Conservation (phyloP, 2,329 filamentous ascomycete species). For the Gaeumannomyces tritici region DNA sequence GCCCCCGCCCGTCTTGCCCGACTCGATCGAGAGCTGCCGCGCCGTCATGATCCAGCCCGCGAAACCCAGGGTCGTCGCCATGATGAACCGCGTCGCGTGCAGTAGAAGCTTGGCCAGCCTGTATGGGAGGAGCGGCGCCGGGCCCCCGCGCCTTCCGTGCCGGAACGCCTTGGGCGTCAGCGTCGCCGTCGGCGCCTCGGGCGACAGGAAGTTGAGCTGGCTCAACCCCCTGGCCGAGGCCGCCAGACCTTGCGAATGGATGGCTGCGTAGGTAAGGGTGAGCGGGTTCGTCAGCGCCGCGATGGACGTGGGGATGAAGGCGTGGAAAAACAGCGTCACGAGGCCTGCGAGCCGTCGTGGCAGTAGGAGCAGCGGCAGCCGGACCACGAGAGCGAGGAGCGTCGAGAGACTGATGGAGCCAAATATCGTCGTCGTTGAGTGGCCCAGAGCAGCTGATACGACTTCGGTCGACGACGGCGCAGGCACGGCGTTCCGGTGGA, state of each 20-base stretch:
- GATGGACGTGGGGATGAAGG: constrained; percentile 76
- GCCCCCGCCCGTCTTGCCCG: constrained; percentile 31
- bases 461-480: constrained; percentile 70
- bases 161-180: constrained; percentile 45
- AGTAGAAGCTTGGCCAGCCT: constrained; percentile 84
- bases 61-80: constrained; percentile 82
- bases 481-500: constrained; percentile 78
- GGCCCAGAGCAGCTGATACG: constrained; percentile 70
- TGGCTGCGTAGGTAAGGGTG: constrained; percentile 84
- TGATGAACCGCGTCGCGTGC: constrained; percentile 82
- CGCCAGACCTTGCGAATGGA: constrained; percentile 78
- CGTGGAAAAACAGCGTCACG: constrained; percentile 54
- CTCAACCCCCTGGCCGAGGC: constrained; percentile 70
- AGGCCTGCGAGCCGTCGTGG: constrained; percentile 58
- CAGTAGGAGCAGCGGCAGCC: constrained; percentile 76
- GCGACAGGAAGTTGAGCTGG: constrained; percentile 71
- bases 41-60: constrained; percentile 96
- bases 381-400: constrained; percentile 67
- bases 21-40: constrained; percentile 58
- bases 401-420: constrained; percentile 88
- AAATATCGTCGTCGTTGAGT: constrained; percentile 79
- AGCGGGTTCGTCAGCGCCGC: constrained; percentile 83
- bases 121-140: constrained; percentile 64
- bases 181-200: constrained; percentile 64
- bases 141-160: constrained; percentile 19